Conservation (phyloP, 2,329 filamentous ascomycete species). For the Calycina herbarum region DNA sequence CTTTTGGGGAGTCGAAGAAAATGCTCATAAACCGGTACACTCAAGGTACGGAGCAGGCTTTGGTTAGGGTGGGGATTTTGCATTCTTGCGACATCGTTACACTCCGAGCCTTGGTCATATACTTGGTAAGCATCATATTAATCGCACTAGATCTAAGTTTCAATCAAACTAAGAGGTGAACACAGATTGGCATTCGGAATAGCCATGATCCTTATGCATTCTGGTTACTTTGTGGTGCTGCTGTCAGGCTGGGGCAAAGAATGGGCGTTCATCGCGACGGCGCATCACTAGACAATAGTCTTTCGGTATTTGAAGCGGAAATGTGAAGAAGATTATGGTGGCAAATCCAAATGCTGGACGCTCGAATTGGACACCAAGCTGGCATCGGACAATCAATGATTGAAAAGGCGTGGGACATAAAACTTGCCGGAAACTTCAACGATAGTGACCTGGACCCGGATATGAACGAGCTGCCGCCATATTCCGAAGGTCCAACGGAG, state of each 20-base stretch:
- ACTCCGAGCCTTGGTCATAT: too few relatives aligned
- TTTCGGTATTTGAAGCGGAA: conserved; percentile 63
- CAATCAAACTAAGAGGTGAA: too few relatives aligned
- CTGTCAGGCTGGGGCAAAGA: conserved; percentile 54
- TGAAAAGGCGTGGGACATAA: conserved; percentile 40
- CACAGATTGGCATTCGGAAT: conserved; percentile 32
- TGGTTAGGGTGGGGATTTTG: too few relatives aligned
- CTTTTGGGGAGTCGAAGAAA: conserved; percentile 3
- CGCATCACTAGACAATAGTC: conserved; percentile 46
- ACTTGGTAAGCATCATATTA: too few relatives aligned
- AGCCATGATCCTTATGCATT: conserved; percentile 56
- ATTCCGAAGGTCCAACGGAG: conserved; percentile 48
- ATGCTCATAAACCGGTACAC: conserved; percentile 38
- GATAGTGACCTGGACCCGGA: conserved; percentile 49
- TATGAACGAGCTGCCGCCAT: conserved; percentile 45
- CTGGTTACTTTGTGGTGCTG: conserved; percentile 57
- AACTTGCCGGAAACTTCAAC: conserved; percentile 52
- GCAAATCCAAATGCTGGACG: conserved; percentile 46
- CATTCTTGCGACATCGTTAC: too few relatives aligned
- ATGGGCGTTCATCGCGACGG: conserved; percentile 58
- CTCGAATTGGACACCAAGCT: neutral
- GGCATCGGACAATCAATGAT: conserved; percentile 7
- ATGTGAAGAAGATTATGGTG: conserved; percentile 68
- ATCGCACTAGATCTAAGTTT: too few relatives aligned
- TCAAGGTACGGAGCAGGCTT: conserved; percentile 42